Conservation (phyloP, 1,139 yeast species). For the Yamadazyma dushanensis region DNA sequence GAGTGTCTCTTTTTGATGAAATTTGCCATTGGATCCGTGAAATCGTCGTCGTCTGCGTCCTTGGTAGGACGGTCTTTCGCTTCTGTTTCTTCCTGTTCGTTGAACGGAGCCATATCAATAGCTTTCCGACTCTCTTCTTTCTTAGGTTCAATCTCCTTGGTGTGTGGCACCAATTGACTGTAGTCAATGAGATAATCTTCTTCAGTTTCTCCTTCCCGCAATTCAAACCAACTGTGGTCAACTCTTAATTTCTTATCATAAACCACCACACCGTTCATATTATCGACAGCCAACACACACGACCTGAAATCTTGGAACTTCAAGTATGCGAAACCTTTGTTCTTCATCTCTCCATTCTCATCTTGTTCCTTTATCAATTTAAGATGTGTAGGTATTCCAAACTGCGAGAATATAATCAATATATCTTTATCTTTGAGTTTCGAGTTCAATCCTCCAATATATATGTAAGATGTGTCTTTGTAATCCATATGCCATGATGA, state of each 20-base stretch:
- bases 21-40: slow-evolving; percentile 18
- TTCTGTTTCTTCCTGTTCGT: slow-evolving; percentile 8
- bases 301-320: slow-evolving; percentile 83
- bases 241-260: slow-evolving; percentile 62
- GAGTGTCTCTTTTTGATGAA: slow-evolving; percentile 16
- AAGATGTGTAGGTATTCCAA: slow-evolving; percentile 81
- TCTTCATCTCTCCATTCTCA: slow-evolving; percentile 67
- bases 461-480: slow-evolving; percentile 57
- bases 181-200: slow-evolving; percentile 41
- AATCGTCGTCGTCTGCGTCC: slow-evolving; percentile 19
- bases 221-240: slow-evolving; percentile 72
- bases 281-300: slow-evolving; percentile 84
- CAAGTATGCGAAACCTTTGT: slow-evolving; percentile 78
- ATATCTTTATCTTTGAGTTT: slow-evolving; percentile 74
- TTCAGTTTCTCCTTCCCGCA: slow-evolving; percentile 53
- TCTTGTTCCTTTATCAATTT: slow-evolving; percentile 68
- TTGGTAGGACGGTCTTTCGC: slow-evolving; percentile 6
- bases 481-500: slow-evolving; percentile 93
- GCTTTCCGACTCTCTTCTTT: slow-evolving; percentile 5
- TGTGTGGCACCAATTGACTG: slow-evolving; percentile 19
- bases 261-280: slow-evolving; percentile 70
- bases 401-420: slow-evolving; percentile 80
- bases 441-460: slow-evolving; percentile 70
- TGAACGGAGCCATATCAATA: slow-evolving; percentile 3
- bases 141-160: slow-evolving; percentile 13